Conservation (phyloP, 805 yeast species). For the Lipomyces yamanashiensis region DNA sequence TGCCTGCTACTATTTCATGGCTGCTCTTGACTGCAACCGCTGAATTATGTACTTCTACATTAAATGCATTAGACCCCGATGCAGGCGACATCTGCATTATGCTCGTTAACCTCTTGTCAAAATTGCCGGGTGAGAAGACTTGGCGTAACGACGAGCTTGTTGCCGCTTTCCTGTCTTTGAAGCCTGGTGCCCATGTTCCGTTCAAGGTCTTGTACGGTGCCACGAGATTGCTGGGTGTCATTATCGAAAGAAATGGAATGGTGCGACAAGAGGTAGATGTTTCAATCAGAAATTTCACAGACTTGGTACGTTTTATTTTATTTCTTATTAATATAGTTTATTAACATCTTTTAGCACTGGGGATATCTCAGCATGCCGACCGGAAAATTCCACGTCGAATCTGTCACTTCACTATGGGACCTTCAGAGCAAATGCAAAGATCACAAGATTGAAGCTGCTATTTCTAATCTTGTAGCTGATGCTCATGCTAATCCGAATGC, state of each 20-base stretch:
- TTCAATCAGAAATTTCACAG: conserved; percentile 33
- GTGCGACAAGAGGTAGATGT: conserved; percentile 27
- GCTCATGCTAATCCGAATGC: conserved; percentile 47
- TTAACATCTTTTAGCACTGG: conserved; percentile 54
- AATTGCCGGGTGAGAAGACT: conserved; percentile 51
- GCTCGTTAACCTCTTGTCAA: conserved; percentile 46
- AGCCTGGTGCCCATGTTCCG: conserved; percentile 26
- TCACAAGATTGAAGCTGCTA: conserved; percentile 69
- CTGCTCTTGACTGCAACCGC: conserved; percentile 44
- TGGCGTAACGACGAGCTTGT: conserved; percentile 49
- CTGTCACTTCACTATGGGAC: conserved; percentile 66
- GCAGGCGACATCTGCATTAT: conserved; percentile 33
- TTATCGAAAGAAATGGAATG: conserved; percentile 35
- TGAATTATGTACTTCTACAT: conserved; percentile 26
- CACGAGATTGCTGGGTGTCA: conserved; percentile 31
- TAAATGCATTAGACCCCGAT: conserved; percentile 14
- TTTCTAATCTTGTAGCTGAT: conserved; percentile 59
- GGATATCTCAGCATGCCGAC: conserved; percentile 53
- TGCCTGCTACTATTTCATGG: conserved; percentile 52
- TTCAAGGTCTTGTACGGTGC: conserved; percentile 35
- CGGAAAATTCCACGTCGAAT: conserved; percentile 70
- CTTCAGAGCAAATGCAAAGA: conserved; percentile 59
- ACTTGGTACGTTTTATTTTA: conserved; percentile 14
- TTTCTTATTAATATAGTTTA: conserved; percentile 11
- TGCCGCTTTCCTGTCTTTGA: conserved; percentile 38